Base-by-base conservation (phyloP, 2,329 filamentous ascomycete genomes). In the Aureobasidium vineae region DNA sequence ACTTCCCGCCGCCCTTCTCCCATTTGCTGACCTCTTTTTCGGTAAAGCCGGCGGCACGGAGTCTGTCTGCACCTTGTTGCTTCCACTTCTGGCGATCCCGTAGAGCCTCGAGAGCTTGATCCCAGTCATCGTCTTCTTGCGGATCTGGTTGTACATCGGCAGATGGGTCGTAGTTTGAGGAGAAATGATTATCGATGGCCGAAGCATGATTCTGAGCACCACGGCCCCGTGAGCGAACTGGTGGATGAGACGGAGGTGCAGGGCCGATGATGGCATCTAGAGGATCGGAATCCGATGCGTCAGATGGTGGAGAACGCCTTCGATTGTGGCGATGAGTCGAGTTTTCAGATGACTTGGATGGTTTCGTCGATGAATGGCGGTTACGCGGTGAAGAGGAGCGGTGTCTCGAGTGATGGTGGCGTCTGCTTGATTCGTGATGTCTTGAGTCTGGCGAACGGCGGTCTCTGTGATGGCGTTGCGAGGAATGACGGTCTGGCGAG, bases 171-270 rank as follows among this genome's bases (percentile, higher is more conserved):
- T 88, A 88, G 21, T 77, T 84, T 1, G 86, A 80, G 0, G 89
- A 88, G 76, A 97, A 98, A 63, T 90, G 90, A 28, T 84, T 82
- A 73, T 97, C 92, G 70, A 97, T 96, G 11, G 85, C 87, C 31
- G 87, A 88, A 5, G 83, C 79, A 40, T 41, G 7, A 50, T 74
- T 79, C 45, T 85, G 81, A 16, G 85, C 85, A 43, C 92, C 92
- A 45, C 92, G 86, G 11, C 92, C 92, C 33, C 90, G 87, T n/a
- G 82, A 79, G 64, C 79, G 83, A 38, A 86, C 73, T 23, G 59
- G 69, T 38, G 74, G 72, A 41, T 74, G 70, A 4, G 77, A 78
- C 33, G 88, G 87, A 10, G 85, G 87, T 0, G 80, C 77, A 23
- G 92, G 92, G 0, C 92, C 92, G 40, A 97, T 88, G 23, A 94